Base-by-base conservation (phyloP, 2,329 filamentous ascomycete genomes). In the Corinectria fuckeliana region DNA sequence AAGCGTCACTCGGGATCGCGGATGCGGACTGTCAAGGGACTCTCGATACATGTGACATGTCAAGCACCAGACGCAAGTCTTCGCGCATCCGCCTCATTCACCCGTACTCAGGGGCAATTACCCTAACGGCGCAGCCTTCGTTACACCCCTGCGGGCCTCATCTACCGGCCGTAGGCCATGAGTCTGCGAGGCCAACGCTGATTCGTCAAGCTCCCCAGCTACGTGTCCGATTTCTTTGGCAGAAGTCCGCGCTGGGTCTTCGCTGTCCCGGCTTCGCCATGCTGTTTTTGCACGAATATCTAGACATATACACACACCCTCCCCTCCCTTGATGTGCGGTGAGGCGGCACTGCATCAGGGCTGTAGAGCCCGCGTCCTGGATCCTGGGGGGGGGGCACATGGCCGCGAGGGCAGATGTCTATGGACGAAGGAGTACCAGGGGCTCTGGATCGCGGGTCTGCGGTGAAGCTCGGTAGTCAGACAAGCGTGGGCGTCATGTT, bases 301-400 rank as follows among this genome's bases (percentile, higher is more conserved):
- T n/a, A 18, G 26, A 47, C 39, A 41, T 50, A 42, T 16, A 34
- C 47, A 11, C 57, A 56, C 52, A 6, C 45, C 45, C 50, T 20
- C 30, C 23, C 47, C 42, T 9, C 11, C 47, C 38, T 28, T 45
- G 13, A 16, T n/a, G 18, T 50, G 48, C 50, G 56, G 53, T 51
- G 55, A 50, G 50, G 47, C 47, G 45, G 41, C 56, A 53, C 58
- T 62, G 55, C 36, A 56, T 28, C 57, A 60, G 56, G 34, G 26
- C 34, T 56, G 41, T 44, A 30, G 47, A 44, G 25, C 47, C 44
- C 53, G 47, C 51, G 21, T 55, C 39, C 47, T 23, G 49, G 48
- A 60, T 62, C 61, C 58, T 25, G 45, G 49, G 51, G 56, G 53
- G 45, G 49, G 51, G 56, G 53, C 68, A 70, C 68, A 70, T 70